Percentiles rank a stretch among this genome's conserved stretches.
These are phyloP conservation scores for Plasmopara muralis DNA, from an alignment of 352 stramenopile species.

Conservation along the genomic window DNA sequence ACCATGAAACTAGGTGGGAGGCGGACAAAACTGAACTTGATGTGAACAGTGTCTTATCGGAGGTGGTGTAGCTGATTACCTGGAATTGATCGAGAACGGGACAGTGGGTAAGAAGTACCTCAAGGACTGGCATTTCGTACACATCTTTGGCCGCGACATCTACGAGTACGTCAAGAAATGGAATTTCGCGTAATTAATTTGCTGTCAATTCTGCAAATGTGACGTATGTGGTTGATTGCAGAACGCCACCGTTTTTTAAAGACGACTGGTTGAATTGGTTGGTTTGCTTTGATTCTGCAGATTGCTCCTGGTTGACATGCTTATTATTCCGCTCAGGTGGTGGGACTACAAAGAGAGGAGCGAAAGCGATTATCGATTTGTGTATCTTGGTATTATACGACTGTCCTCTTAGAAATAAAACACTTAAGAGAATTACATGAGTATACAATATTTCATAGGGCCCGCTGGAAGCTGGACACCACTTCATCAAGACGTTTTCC, in stretches of 20 bases:
- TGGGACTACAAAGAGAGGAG: constrained; percentile 62
- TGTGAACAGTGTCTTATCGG: constrained; percentile 1
- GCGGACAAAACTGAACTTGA: neutral
- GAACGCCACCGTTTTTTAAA: constrained; percentile 78
- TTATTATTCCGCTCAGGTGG: constrained; percentile 34
- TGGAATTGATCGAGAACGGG: constrained; percentile 43
- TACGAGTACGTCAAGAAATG: constrained; percentile 43
- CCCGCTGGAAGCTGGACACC: constrained; percentile 84
- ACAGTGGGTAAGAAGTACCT: constrained; percentile 58
- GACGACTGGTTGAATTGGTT: constrained; percentile 92
- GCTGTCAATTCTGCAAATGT: constrained; percentile 7
- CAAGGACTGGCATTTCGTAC: constrained; percentile 85
- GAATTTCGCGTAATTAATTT: neutral
- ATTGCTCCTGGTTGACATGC: neutral
- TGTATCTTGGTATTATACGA: constrained; percentile 85
- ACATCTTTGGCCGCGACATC: constrained; percentile 39
- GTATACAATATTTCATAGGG: constrained; percentile 30
- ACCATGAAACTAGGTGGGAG: constrained; percentile 56
- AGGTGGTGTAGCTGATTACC: constrained; percentile 43
- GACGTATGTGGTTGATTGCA: constrained; percentile 30
- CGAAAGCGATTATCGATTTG: constrained; percentile 92
- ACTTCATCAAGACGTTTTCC: constrained; percentile 95
- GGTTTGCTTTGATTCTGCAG: neutral
- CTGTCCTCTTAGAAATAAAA: neutral
- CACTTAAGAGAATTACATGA: neutral